phyloP scores from a whole-genome alignment of 805 yeast genomes.

The Wickerhamiella sorbophila region DNA sequence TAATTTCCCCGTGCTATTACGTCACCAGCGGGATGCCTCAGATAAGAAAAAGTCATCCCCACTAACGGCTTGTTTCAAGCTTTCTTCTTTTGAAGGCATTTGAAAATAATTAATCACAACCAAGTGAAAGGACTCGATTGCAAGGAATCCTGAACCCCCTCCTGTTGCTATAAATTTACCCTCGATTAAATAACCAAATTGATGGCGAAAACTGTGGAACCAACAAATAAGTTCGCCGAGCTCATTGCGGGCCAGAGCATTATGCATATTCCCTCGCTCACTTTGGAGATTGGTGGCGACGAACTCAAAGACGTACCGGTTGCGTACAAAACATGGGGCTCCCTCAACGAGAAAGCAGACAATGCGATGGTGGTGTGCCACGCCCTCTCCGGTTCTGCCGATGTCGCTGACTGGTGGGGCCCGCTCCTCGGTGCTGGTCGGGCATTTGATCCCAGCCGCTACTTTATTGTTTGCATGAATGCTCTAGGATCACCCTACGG shows the following conservation, averaged over 20 bases:
- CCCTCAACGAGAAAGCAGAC: constrained; percentile 48
- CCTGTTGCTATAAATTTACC: too few relatives aligned
- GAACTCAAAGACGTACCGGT: constrained; percentile 60
- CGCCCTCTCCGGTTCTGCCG: constrained; percentile 91
- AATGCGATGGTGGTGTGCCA: constrained; percentile 88
- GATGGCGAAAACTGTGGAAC: too few relatives aligned
- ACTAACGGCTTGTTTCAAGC: too few relatives aligned
- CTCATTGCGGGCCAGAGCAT: constrained; percentile 67
- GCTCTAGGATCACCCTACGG: constrained; percentile 97
- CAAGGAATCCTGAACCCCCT: too few relatives aligned
- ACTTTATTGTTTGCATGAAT: constrained; percentile 75
- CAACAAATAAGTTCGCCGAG: constrained; percentile 55
- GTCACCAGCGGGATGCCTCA: too few relatives aligned
- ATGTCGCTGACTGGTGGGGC: constrained; percentile 98
- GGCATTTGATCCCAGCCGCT: constrained; percentile 84
- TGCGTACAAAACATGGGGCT: constrained; percentile 95
- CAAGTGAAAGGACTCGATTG: too few relatives aligned
- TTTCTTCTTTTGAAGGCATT: too few relatives aligned
- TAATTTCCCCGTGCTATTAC: too few relatives aligned
- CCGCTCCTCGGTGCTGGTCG: constrained; percentile 73
- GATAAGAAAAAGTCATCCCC: too few relatives aligned
- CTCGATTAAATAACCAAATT: too few relatives aligned
- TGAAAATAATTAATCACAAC: too few relatives aligned
- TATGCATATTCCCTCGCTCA: constrained; percentile 58
- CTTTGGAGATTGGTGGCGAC: constrained; percentile 68